Conservation (phyloP, 139 green algal species). For the Chlamydomonas applanata region DNA sequence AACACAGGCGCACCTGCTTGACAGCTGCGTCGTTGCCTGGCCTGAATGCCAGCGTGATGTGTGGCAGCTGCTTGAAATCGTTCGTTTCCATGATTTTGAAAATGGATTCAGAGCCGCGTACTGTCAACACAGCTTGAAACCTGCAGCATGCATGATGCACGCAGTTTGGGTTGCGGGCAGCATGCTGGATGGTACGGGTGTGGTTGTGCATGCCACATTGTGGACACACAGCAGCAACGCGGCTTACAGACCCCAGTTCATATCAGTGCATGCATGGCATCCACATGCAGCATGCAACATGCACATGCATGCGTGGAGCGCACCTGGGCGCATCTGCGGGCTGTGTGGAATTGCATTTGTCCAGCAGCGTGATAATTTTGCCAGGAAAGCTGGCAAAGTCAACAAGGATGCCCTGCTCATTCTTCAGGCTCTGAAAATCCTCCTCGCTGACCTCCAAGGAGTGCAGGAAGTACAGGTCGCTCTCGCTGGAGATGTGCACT, state of each 20-base stretch:
- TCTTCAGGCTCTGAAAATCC: slow-evolving; percentile 81
- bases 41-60: slow-evolving; percentile 84
- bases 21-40: slow-evolving; percentile 77
- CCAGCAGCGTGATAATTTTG: slow-evolving; percentile 85
- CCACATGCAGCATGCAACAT: neutral
- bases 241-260: no score
- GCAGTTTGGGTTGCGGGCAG: no score
- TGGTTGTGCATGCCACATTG: no score
- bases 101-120: slow-evolving; percentile 45
- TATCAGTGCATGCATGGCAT: no score
- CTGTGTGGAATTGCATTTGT: slow-evolving; percentile 64
- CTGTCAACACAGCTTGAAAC: slow-evolving; percentile 60
- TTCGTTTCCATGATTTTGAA: slow-evolving; percentile 91
- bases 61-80: slow-evolving; percentile 90
- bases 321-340: slow-evolving; percentile 59
- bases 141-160: slow-evolving; percentile 41
- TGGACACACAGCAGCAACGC: no score
- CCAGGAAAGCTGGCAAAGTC: slow-evolving; percentile 86
- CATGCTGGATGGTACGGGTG: no score
- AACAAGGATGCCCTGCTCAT: slow-evolving; percentile 89
- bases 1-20: slow-evolving; percentile 62
- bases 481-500: slow-evolving; percentile 75
- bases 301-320: slow-evolving; percentile 8
- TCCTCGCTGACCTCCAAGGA: slow-evolving; percentile 88
- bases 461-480: slow-evolving; percentile 77